Evolutionary conservation across 1,284 basidiomycete genomes (phyloP).

Genomic region (Austroboletus olivaceoglutinosus): DNA sequence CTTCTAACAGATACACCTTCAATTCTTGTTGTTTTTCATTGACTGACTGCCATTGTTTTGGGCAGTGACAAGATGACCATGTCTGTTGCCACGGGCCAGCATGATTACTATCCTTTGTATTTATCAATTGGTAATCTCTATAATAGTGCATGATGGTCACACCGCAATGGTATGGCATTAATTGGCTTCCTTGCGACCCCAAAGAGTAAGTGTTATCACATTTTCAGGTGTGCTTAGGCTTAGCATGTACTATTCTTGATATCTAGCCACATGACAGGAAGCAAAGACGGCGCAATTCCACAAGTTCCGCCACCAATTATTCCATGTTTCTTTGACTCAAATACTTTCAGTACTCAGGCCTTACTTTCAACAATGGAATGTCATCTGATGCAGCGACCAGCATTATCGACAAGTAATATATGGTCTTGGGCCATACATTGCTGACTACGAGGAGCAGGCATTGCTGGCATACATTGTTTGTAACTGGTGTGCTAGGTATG

Average conservation of each 20-base stretch:
- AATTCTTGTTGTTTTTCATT: not conserved
- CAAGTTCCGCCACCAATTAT: conserved; percentile 2
- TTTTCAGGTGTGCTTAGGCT: not conserved
- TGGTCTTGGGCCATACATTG: conserved; percentile 8
- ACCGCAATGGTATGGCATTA: conserved; percentile 27
- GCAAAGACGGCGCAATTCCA: conserved; percentile 2
- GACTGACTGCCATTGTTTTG: conserved; percentile 17
- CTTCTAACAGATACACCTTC: not conserved
- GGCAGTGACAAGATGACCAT: conserved; percentile 39
- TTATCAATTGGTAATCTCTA: conserved; percentile 32
- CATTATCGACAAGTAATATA: not conserved
- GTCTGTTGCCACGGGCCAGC: conserved; percentile 36
- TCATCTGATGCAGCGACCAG: not conserved
- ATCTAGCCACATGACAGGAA: conserved; percentile 5
- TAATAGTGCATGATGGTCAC: conserved; percentile 31
- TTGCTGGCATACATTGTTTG: conserved; percentile 13
- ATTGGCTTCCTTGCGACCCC: conserved; percentile 28
- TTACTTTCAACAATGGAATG: not conserved
- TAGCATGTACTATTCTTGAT: not conserved
- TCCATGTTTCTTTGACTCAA: conserved; percentile 2
- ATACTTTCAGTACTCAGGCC: conserved; percentile 3
- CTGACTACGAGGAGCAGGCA: conserved; percentile 17
- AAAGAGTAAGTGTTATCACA: not conserved
- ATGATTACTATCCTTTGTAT: conserved; percentile 36
- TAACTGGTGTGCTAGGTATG: conserved; percentile 12